Base-by-base conservation (phyloP, 805 yeast species). In the Spathaspora hagerdaliae region DNA sequence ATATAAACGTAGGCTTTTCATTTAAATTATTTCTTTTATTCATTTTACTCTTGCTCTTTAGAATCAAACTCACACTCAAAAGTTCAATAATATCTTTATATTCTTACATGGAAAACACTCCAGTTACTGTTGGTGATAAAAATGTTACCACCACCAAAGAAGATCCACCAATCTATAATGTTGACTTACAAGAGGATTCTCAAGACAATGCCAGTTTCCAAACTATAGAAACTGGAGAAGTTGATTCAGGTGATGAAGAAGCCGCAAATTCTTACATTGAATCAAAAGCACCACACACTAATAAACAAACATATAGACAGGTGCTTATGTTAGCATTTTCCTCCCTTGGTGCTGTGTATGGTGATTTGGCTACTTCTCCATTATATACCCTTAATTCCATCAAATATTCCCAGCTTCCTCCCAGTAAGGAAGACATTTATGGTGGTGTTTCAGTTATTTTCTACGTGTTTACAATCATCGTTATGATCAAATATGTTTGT, bases 351-450 rank as follows among this genome's bases (percentile, higher is more conserved):
- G 80, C 81, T n/a, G 78, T 80, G 36, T 81, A 79, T 55, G 84
- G 86, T 42, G 85, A 81, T 59, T 64, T 81, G 46, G 84, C 83
- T 27, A 80, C 85, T 4, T 77, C 83, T 9, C 85, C 86, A 2
- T 59, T 81, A 43, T 81, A 81, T 57, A 75, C 71, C 9, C 56
- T 71, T 51, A 65, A 73, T 41, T 58, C 69, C 31, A 58, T 65
- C 45, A 59, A 53, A 34, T 64, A 58, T 48, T 52, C 55, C 15
- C 49, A 57, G 19, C 42, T 47, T 15, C 51, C 59, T 3, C 77
- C 79, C 0, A 55, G 67, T 12, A 48, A 61, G 31, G 61, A 64
- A 0, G 77, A 77, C 34, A 55, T 77, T 26, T 65, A 70, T 41
- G 84, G 85, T 11, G 79, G 76, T 1, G 58, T 68, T 36, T 79